Evolutionary conservation across 1,284 basidiomycete species (phyloP).

Genomic region (Ceratobasidium sp.): DNA sequence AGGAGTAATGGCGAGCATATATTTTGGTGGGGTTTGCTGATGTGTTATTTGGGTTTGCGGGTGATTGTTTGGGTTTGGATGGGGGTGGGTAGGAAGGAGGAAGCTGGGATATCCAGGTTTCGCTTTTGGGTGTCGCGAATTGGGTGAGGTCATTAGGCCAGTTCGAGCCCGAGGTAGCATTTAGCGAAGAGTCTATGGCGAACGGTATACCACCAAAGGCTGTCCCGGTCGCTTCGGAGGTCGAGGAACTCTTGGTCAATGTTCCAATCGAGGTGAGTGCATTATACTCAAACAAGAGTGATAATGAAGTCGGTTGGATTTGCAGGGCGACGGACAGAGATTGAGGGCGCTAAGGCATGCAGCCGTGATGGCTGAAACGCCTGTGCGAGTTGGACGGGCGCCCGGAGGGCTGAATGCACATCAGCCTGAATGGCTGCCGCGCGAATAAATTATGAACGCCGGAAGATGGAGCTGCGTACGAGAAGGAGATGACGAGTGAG

Average conservation of each 20-base stretch:
- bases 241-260: not conserved
- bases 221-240: not conserved
- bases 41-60: no score
- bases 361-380: conserved; percentile 59
- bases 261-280: conserved; percentile 2
- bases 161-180: conserved; percentile 53
- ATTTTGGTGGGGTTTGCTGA: no score
- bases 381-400: conserved; percentile 58
- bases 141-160: conserved; percentile 68
- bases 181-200: not conserved
- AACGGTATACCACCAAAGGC: not conserved
- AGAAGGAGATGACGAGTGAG: no score
- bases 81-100: conserved; percentile 63
- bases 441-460: no score
- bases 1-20: not conserved
- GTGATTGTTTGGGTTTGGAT: not conserved
- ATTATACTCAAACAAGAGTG: not conserved
- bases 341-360: conserved; percentile 63
- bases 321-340: not conserved
- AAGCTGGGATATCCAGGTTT: conserved; percentile 69
- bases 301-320: not conserved
- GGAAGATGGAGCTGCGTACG: no score
- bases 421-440: conserved; percentile 52
- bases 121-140: conserved; percentile 64
- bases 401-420: conserved; percentile 55